Conservation (phyloP, 164 flowering plant genomes). For the Nymphaea colorata region DNA sequence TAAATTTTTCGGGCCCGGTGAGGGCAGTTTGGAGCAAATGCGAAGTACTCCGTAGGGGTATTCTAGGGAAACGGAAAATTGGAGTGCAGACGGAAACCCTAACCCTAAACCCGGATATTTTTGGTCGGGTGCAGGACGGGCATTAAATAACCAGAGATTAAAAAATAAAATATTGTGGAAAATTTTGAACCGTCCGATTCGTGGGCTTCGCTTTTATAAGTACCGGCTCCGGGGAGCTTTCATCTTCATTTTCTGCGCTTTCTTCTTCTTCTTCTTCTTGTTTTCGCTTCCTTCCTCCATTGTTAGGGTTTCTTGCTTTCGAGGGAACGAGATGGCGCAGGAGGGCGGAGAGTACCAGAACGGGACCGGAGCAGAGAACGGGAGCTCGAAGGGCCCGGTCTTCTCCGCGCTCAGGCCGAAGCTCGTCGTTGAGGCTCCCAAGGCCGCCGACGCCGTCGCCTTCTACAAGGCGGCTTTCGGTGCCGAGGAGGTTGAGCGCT, state of each 20-base stretch:
- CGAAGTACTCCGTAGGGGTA: too few species aligned
- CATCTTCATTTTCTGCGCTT: too few species aligned
- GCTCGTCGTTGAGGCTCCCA: constrained; percentile 45
- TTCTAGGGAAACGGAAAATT: too few species aligned
- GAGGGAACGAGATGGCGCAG: background rate
- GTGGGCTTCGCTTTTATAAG: background rate
- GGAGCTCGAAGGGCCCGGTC: constrained; percentile 15
- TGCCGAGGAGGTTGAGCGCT: constrained; percentile 63
- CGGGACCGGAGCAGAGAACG: constrained; percentile 12
- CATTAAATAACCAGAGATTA: too few species aligned
- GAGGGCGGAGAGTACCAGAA: background rate
- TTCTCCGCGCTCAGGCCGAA: constrained; percentile 47
- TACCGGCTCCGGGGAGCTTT: background rate
- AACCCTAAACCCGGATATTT: too few species aligned
- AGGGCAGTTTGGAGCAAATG: too few species aligned
- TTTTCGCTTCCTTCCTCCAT: background rate
- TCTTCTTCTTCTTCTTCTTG: too few species aligned
- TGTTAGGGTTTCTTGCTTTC: background rate
- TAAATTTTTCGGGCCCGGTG: too few species aligned
- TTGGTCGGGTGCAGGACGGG: too few species aligned
- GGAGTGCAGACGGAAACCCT: too few species aligned
- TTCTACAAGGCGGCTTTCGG: constrained; percentile 84
- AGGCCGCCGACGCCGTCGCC: constrained; percentile 54
- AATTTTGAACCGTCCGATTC: background rate
- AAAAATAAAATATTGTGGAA: too few species aligned